phyloP scores from a whole-genome alignment of 768 basidiomycete species.

The Thelephora ganbajun region DNA sequence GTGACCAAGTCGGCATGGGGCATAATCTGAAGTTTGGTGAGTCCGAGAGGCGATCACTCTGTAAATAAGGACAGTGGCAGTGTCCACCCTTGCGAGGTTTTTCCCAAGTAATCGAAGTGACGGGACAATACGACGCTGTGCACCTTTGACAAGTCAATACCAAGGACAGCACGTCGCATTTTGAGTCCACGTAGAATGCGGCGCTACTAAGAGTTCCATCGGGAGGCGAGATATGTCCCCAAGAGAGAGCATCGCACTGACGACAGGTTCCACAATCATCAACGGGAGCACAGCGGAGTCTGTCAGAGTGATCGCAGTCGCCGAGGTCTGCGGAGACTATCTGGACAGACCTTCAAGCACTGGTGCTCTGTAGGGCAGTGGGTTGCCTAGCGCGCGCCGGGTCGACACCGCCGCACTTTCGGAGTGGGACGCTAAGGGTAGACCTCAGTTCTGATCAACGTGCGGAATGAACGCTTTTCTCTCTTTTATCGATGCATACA shows the following conservation, averaged over 20 bases:
- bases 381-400: no score
- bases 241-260: conserved; percentile 31
- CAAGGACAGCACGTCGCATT: conserved; percentile 39
- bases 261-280: conserved; percentile 47
- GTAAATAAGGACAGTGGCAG: conserved; percentile 8
- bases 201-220: conserved; percentile 52
- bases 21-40: conserved; percentile 11
- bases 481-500: no score
- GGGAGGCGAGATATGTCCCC: conserved; percentile 40
- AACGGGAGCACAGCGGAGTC: conserved; percentile 47
- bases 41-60: background rate
- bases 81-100: conserved; percentile 2
- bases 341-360: background rate
- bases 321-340: conserved; percentile 24
- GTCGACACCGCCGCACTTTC: no score
- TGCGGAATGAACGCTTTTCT: no score
- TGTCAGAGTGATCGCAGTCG: conserved; percentile 45
- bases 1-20: conserved; percentile 36
- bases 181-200: conserved; percentile 37
- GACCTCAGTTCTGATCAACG: no score
- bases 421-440: no score
- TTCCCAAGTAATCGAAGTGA: conserved; percentile 38
- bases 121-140: conserved; percentile 42
- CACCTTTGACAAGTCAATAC: conserved; percentile 43
- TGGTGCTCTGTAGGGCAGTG: no score